Evolutionary conservation across 2,329 filamentous ascomycete species (phyloP).

Genomic region (Penicillium sp.): DNA sequence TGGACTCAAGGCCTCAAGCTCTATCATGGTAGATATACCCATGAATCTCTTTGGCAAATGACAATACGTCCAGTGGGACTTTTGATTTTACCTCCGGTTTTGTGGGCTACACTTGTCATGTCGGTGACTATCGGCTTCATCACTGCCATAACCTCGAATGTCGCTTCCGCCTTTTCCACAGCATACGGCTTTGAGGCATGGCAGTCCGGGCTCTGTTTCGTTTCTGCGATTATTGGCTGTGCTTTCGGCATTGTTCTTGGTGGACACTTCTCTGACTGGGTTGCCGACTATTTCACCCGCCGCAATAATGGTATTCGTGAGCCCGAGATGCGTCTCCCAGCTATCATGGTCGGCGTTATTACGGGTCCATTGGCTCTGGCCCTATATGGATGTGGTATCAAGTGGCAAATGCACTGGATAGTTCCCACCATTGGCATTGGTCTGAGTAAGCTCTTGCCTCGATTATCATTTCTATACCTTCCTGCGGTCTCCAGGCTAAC

Average conservation of each 20-base stretch:
- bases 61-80: conserved; percentile 20
- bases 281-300: conserved; percentile 36
- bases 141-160: conserved; percentile 27
- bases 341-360: conserved; percentile 16
- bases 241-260: conserved; percentile 54
- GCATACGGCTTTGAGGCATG: conserved; percentile 36
- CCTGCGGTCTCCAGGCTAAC: background rate
- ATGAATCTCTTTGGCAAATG: conserved; percentile 20
- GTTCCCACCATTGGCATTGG: conserved; percentile 18
- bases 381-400: conserved; percentile 17
- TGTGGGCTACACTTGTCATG: conserved; percentile 26
- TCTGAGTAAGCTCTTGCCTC: conserved; percentile 8
- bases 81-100: conserved; percentile 18
- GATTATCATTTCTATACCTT: background rate
- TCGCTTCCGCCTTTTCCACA: conserved; percentile 18
- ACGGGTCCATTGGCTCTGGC: conserved; percentile 16
- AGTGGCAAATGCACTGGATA: conserved; percentile 20
- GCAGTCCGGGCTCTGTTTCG: conserved; percentile 56
- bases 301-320: conserved; percentile 37
- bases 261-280: conserved; percentile 44
- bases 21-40: conserved; percentile 39
- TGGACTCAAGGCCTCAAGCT: conserved; percentile 11
- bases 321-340: conserved; percentile 37
- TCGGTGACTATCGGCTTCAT: conserved; percentile 34
- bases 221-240: conserved; percentile 29